Evolutionary conservation across 2,329 filamentous ascomycete species (phyloP), one percentile per base, ranked within the genome.

Genomic region (Cadophora sp.): DNA sequence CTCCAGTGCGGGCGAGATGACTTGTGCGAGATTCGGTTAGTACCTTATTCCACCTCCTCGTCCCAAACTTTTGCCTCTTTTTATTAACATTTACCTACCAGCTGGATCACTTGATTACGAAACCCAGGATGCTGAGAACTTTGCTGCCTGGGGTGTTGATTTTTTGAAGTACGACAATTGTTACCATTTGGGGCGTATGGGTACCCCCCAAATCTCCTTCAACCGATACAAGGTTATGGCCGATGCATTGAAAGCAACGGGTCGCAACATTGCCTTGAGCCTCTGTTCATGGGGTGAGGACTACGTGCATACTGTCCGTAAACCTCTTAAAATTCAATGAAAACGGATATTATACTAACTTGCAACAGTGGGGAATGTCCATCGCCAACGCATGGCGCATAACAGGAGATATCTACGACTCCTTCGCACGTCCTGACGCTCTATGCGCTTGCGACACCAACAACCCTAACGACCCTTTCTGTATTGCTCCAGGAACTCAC

Each of bases 161-260:
- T 84, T 83, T 66, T 74, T 83, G 11, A 83, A 85, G 71, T 85
- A 85, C 68, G 83, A 86, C 73, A 85, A 86, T 69, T 86, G 84
- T 77, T 85, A 80, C 74, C 83, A 84, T 66, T 77, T 82, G 68
- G 83, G 83, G 14, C 79, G 83, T 64, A 81, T 79, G 41, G 83
- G 83, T 1, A 68, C 68, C 18, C 65, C 68, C 13, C 59, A 66
- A 48, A 67, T 71, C 6, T 68, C 69, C 18, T 70, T 65, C 51
- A 62, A 71, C 30, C 68, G 72, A 1, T 80, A 78, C 66, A 70
- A 72, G 30, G 68, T 65, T 6, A 78, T 78, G 76, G 63, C 71
- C 27, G 70, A 78, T 59, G 76, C 76, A 1, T 66, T 78, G 9
- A 71, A 72, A 41, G 72, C 70, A 27, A 74, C 76, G 0, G 74